Base-by-base conservation (phyloP, 257 asterid species). In the Hygrophila difformis region DNA sequence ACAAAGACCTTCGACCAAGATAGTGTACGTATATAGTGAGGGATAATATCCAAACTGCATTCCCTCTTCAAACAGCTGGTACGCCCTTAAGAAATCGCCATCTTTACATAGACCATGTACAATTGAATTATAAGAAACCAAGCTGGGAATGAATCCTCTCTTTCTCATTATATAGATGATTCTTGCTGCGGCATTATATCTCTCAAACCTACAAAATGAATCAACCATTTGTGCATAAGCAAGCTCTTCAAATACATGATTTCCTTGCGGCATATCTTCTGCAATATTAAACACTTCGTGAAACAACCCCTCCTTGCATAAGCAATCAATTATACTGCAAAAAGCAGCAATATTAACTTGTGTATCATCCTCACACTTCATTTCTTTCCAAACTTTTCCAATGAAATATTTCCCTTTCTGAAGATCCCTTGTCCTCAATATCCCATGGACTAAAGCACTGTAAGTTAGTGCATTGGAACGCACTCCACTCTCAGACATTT, bases 131-230 rank as follows among this genome's bases (percentile, higher is more conserved):
- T 84, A 84, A 0, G 87, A 75, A 15, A 70, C 61, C 54, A 65
- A 52, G 51, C 91, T 69, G 1, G 94, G 96, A n/a, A 24, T 14
- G 4, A 69, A 36, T 4, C 93, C 92, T 62, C 72, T 72, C 75
- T 75, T 85, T 35, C 77, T 82, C 96, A 89, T 89, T 61, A 89
- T 71, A 53, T 89, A 85, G 34, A 82, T 78, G 53, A 85, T 68
- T 66, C 98, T 77, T 0, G 96, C 94, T 50, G 91, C 96, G 21
- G 83, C 98, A 44, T 85, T 89, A 60, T 68, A 77, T 79, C 79
- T 77, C 59, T 73, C 81, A 40, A 65, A 77, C 50, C 56, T 67
- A 66, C 93, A 77, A 1, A 89, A 67, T 0, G 97, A 79, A 63
- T 82, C 81, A 37, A 89, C 70, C 87, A 89, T 77, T 60, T 79